Conservation (phyloP, 331 rosid genomes). For the Prunus yedoensis region DNA sequence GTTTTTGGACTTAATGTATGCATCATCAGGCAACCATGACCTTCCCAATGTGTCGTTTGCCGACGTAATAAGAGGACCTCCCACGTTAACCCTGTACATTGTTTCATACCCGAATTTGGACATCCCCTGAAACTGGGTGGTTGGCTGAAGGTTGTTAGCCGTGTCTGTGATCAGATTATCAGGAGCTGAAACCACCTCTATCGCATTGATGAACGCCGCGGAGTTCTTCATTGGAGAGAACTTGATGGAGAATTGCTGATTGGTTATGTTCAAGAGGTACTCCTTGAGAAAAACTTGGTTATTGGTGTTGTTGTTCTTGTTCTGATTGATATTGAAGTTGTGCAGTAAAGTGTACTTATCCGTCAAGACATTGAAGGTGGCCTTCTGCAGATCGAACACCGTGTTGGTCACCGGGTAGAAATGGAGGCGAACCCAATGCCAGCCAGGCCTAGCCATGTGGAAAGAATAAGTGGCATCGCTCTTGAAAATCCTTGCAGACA, state of each 20-base stretch:
- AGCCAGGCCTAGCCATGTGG: slow-evolving; percentile 31
- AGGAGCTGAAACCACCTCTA: slow-evolving; percentile 45
- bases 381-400: slow-evolving; percentile 28
- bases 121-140: slow-evolving; percentile 13
- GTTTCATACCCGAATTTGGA: slow-evolving; percentile 22
- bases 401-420: slow-evolving; percentile 25
- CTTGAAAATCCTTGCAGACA: slow-evolving; percentile 28
- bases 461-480: slow-evolving; percentile 33
- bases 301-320: not conserved
- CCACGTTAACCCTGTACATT: slow-evolving; percentile 29
- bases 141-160: slow-evolving; percentile 24
- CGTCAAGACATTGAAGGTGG: slow-evolving; percentile 34
- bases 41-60: slow-evolving; percentile 34
- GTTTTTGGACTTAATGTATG: slow-evolving; percentile 15
- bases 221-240: slow-evolving; percentile 38
- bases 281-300: slow-evolving; percentile 23
- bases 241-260: slow-evolving; percentile 30
- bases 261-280: slow-evolving; percentile 30
- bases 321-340: slow-evolving; percentile 26
- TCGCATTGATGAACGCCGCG: slow-evolving; percentile 29
- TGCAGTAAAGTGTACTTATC: slow-evolving; percentile 31
- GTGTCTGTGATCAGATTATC: slow-evolving; percentile 23
- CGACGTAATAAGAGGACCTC: slow-evolving; percentile 34
- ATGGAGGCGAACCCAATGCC: slow-evolving; percentile 40
- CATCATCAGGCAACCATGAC: slow-evolving; percentile 27